Conservation (phyloP, 257 asterid species). For the Salvia splendens region DNA sequence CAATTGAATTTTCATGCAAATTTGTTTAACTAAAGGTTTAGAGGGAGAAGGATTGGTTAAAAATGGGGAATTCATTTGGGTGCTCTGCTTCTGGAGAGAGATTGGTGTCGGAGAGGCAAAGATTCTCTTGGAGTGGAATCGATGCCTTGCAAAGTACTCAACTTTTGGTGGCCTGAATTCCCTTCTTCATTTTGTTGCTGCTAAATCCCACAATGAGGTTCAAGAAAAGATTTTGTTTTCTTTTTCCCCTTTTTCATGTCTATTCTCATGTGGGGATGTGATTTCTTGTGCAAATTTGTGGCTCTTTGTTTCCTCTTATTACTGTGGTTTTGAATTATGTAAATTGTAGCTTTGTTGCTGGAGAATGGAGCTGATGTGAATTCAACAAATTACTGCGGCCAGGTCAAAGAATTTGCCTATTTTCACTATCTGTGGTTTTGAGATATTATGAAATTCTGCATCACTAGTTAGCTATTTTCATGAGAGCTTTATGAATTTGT, state of each 20-base stretch:
- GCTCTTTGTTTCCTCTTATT: slow-evolving; percentile 33
- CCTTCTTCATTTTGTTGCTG: slow-evolving; percentile 96
- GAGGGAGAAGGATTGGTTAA: background rate
- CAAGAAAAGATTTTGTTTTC: slow-evolving; percentile 10
- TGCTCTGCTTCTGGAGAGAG: slow-evolving; percentile 99
- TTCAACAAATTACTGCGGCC: slow-evolving; percentile 90
- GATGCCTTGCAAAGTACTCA: slow-evolving; percentile 89
- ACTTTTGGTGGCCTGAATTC: slow-evolving; percentile 98
- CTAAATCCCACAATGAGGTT: slow-evolving; percentile 97
- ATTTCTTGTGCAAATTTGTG: slow-evolving; percentile 19
- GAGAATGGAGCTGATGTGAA: slow-evolving; percentile 99
- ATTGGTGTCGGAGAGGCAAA: slow-evolving; percentile 97
- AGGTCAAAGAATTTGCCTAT: slow-evolving; percentile 45
- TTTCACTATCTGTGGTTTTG: background rate
- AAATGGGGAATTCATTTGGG: slow-evolving; percentile 95
- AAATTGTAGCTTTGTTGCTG: slow-evolving; percentile 95
- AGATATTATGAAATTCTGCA: background rate
- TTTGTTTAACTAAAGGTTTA: slow-evolving; percentile 40
- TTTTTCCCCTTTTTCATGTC: background rate
- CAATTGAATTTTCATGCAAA: slow-evolving; percentile 14
- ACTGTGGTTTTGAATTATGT: slow-evolving; percentile 33
- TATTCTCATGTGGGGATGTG: background rate
- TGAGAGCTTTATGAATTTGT: slow-evolving; percentile 13
- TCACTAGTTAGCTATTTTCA: slow-evolving; percentile 2
- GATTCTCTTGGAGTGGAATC: slow-evolving; percentile 96